Percentiles rank a stretch among this genome's conserved stretches.
These are phyloP conservation scores for Stephania cephalantha DNA, from an alignment of 164 flowering plant genomes.

Conservation along the genomic window DNA sequence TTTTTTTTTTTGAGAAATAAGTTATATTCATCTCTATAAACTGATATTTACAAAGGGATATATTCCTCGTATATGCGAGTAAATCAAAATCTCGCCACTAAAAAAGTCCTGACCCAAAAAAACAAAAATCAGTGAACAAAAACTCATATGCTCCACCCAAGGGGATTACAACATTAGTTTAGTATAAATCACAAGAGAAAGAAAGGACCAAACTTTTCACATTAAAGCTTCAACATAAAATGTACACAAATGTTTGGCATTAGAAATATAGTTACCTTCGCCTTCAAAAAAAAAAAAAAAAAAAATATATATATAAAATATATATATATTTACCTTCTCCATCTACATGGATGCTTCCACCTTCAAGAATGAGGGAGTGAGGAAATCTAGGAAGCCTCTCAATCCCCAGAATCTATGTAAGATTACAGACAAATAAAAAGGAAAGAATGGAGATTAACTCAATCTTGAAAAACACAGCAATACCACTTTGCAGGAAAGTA, in stretches of 20 bases:
- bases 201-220: background rate
- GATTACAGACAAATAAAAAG: slow-evolving; percentile 7
- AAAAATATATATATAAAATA: too few species aligned
- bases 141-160: too few species aligned
- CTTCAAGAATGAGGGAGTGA: slow-evolving; percentile 77
- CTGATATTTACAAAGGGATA: too few species aligned
- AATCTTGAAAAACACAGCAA: slow-evolving; percentile 1
- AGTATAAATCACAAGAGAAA: background rate
- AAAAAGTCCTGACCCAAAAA: too few species aligned
- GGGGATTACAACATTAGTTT: background rate
- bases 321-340: slow-evolving; percentile 53
- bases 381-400: slow-evolving; percentile 76
- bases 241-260: background rate
- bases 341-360: slow-evolving; percentile 99
- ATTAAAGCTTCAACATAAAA: background rate
- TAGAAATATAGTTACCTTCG: slow-evolving; percentile 38
- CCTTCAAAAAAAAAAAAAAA: slow-evolving; percentile 24
- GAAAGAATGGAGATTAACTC: background rate
- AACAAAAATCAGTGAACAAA: too few species aligned
- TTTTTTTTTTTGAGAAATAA: too few species aligned
- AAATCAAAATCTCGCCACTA: too few species aligned
- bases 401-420: slow-evolving; percentile 52
- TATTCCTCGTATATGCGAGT: too few species aligned
- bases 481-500: slow-evolving; percentile 4
- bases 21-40: too few species aligned